phyloP scores from a whole-genome alignment of 1,284 basidiomycete genomes.

The Ganoderma boninense region DNA sequence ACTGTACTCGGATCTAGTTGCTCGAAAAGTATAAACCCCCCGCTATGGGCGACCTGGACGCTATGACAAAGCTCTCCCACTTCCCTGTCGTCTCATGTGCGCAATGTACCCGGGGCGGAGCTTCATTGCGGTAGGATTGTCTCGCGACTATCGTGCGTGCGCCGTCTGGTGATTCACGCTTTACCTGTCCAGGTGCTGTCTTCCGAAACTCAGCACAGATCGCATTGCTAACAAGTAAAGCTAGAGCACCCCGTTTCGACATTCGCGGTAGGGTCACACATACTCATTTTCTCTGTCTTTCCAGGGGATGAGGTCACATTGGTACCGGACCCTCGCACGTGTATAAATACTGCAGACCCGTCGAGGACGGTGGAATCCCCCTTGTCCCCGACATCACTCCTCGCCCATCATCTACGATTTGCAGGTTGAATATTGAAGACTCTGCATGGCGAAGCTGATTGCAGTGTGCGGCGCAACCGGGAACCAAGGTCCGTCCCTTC shows the following conservation, averaged over 20 bases:
- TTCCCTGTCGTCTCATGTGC: not conserved
- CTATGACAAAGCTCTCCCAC: not conserved
- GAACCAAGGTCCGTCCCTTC: slow-evolving; percentile 30
- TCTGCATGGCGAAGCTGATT: slow-evolving; percentile 29
- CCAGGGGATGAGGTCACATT: no score
- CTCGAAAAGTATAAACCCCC: no score
- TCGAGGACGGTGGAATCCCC: not conserved
- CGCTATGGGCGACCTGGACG: not conserved
- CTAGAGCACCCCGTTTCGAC: not conserved
- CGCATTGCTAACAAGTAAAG: not conserved
- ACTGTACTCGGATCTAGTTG: not conserved
- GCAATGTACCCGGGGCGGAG: no score
- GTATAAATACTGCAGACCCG: no score
- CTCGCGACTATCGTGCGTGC: not conserved
- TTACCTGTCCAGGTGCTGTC: no score
- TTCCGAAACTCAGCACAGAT: no score
- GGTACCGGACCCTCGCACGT: not conserved
- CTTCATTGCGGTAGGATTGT: not conserved
- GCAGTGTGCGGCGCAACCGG: slow-evolving; percentile 37
- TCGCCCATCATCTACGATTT: not conserved
- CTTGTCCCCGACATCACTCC: not conserved
- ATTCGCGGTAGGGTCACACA: no score
- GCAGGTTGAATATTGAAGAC: no score
- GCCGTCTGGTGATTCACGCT: not conserved
- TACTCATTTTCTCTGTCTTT: no score